A percentile compares a stretch with the other conserved stretches of the same genome.
These are phyloP conservation scores for Mycena floridula DNA, from an alignment of 768 basidiomycete species.

Conservation along the genomic window DNA sequence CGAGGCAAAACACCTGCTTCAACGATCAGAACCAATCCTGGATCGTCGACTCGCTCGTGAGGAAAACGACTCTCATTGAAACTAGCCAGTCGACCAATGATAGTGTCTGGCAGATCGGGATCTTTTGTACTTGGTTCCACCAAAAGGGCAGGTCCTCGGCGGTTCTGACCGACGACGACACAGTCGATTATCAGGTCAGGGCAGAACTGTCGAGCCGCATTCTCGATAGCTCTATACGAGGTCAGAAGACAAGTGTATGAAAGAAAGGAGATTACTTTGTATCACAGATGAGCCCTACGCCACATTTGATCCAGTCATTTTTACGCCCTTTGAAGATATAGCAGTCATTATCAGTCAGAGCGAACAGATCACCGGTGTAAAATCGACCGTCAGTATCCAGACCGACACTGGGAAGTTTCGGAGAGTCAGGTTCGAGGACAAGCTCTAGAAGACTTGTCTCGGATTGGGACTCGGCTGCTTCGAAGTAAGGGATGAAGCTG, in stretches of 20 bases:
- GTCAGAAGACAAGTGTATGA: no score
- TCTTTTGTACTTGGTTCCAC: neutral
- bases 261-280: neutral
- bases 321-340: neutral
- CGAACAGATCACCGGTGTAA: neutral
- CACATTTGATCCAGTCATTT: slow-evolving; percentile 1
- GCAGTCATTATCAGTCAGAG: neutral
- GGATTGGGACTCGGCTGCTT: neutral
- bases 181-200: neutral
- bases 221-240: neutral
- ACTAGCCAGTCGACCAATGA: neutral
- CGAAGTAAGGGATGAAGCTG: neutral
- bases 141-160: neutral
- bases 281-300: neutral
- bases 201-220: neutral
- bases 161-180: neutral
- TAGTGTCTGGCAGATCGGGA: neutral
- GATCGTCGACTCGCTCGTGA: neutral
- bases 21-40: neutral
- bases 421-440: neutral
- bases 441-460: neutral
- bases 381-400: neutral
- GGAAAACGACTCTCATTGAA: neutral
- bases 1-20: neutral
- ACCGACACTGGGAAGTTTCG: neutral